Percentiles rank a stretch among this genome's conserved stretches.
Evolutionary conservation across 768 basidiomycete species (phyloP).

Genomic region (Grammothele lineata): DNA sequence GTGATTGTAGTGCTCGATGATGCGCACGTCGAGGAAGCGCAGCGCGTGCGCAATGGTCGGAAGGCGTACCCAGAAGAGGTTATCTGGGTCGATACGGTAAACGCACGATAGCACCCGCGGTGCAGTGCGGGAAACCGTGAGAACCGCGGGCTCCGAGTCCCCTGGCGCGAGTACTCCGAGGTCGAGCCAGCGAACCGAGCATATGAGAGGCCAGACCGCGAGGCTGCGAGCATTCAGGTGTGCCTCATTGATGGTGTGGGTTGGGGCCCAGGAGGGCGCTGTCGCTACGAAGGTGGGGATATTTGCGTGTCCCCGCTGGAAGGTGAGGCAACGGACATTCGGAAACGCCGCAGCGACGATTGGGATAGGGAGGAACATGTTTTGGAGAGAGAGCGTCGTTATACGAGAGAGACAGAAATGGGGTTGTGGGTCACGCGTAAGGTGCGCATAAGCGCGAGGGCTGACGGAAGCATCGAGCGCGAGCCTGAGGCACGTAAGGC

Average conservation of each 20-base stretch:
- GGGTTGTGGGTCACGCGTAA: background rate
- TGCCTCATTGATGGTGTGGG: slow-evolving; percentile 1
- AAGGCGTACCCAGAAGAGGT: slow-evolving; percentile 6
- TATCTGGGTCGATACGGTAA: slow-evolving; percentile 3
- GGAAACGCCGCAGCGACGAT: background rate
- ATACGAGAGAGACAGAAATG: background rate
- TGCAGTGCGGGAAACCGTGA: background rate
- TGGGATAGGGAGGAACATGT: background rate
- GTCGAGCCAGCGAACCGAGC: slow-evolving; percentile 9
- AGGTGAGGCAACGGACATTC: background rate
- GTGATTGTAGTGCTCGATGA: slow-evolving; percentile 1
- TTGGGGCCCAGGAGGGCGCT: slow-evolving; percentile 4
- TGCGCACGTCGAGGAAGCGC: slow-evolving; percentile 6
- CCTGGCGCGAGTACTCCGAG: slow-evolving; percentile 1
- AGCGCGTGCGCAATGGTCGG: slow-evolving; percentile 1
- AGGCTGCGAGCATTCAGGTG: slow-evolving; percentile 7
- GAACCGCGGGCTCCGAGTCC: slow-evolving; percentile 1
- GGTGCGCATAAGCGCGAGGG: background rate
- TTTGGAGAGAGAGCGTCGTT: background rate
- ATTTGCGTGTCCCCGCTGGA: background rate
- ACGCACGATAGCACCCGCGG: slow-evolving; percentile 7
- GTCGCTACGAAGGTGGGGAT: background rate
- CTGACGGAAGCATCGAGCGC: background rate
- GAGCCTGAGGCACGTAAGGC: background rate
- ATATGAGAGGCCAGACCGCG: slow-evolving; percentile 6